Percentiles rank a stretch among this genome's conserved stretches.
phyloP scores from a whole-genome alignment of 2,329 filamentous ascomycete species.

The Alternaria burnsii region DNA sequence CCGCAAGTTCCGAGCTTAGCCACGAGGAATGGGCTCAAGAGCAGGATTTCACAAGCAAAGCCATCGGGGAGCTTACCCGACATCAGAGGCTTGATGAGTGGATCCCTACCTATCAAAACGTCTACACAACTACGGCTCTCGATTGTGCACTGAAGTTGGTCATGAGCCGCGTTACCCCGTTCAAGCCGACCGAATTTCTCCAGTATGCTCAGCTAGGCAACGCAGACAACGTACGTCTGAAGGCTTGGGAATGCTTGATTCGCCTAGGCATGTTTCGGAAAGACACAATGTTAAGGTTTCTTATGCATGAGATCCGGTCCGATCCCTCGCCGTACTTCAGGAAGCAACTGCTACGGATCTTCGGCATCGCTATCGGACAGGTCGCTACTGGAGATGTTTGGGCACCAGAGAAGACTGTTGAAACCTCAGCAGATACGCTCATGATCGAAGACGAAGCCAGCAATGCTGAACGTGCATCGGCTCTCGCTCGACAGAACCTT shows the following conservation, averaged over 20 bases:
- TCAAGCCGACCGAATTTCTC: constrained; percentile 65
- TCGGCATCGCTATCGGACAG: constrained; percentile 65
- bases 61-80: constrained; percentile 68
- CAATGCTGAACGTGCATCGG: constrained; percentile 55
- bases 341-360: constrained; percentile 59
- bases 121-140: constrained; percentile 68
- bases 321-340: constrained; percentile 68
- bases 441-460: constrained; percentile 65
- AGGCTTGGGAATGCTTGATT: constrained; percentile 66
- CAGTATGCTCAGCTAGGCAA: constrained; percentile 69
- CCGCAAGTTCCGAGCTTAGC: constrained; percentile 52
- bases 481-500: constrained; percentile 65
- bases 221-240: constrained; percentile 66
- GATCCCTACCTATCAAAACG: constrained; percentile 71
- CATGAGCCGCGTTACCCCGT: constrained; percentile 61
- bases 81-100: constrained; percentile 72
- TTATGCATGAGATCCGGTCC: constrained; percentile 64
- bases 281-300: constrained; percentile 62
- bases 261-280: constrained; percentile 62
- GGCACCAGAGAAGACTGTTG: constrained; percentile 37
- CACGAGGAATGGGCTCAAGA: constrained; percentile 60
- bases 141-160: constrained; percentile 66
- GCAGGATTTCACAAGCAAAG: constrained; percentile 63
- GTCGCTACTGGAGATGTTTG: constrained; percentile 65
- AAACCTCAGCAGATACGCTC: constrained; percentile 54